These are phyloP conservation scores for Psilocybe subaeruginosa DNA, from an alignment of 768 basidiomycete species.

Conservation along the genomic window DNA sequence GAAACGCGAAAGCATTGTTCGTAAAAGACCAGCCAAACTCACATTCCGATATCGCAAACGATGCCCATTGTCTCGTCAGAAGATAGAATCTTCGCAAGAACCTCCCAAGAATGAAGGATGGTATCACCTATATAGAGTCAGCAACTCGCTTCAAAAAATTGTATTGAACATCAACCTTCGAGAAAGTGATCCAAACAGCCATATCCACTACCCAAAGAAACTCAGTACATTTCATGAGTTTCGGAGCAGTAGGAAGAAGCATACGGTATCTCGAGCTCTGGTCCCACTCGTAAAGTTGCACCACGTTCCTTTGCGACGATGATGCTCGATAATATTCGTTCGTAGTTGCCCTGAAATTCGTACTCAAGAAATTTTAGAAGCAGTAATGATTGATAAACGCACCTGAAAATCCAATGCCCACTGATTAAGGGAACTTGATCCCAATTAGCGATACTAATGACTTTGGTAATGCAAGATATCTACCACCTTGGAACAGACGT, in stretches of 20 bases:
- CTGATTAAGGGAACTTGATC: slow-evolving; percentile 85
- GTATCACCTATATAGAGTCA: slow-evolving; percentile 77
- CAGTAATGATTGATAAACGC: slow-evolving; percentile 16
- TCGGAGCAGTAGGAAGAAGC: slow-evolving; percentile 10
- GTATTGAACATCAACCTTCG: slow-evolving; percentile 62
- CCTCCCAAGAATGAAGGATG: slow-evolving; percentile 96
- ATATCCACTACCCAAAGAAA: slow-evolving; percentile 68
- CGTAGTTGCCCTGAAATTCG: slow-evolving; percentile 78
- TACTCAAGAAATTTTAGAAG: not conserved
- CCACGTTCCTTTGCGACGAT: slow-evolving; percentile 85
- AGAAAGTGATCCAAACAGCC: slow-evolving; percentile 98
- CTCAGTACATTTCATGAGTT: not conserved
- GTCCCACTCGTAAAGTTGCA: slow-evolving; percentile 91
- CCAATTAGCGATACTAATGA: not conserved
- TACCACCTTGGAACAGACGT: slow-evolving; percentile 35
- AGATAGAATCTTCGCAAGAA: slow-evolving; percentile 86
- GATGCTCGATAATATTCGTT: slow-evolving; percentile 89
- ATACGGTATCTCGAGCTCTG: slow-evolving; percentile 94
- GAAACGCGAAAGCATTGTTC: too few species aligned
- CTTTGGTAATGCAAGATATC: not conserved
- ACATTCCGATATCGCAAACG: slow-evolving; percentile 98
- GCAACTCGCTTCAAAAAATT: not conserved
- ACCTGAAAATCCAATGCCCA: slow-evolving; percentile 97
- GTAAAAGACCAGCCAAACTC: slow-evolving; percentile 33
- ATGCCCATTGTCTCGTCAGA: slow-evolving; percentile 83